Evolutionary conservation across 2,329 filamentous ascomycete species (phyloP), one percentile per base, ranked within the genome.

Genomic region (Colletotrichum acutatum): DNA sequence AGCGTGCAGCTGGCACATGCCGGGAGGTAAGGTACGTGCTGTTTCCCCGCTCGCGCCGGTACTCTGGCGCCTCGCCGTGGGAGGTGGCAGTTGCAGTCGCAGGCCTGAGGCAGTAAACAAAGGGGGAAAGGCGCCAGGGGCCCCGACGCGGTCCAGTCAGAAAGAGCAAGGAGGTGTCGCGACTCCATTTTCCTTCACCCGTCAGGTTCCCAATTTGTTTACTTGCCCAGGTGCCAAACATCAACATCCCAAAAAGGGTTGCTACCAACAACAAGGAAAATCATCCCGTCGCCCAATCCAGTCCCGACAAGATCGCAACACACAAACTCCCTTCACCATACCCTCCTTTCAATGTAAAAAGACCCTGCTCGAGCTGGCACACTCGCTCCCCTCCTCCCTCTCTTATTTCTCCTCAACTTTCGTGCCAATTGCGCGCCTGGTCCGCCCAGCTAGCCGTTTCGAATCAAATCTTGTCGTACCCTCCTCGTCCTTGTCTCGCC

Each of bases 181-280:
- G 69, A 62, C 64, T 68, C 60, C 54, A 60, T 24, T 34, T 37
- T 42, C 37, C 37, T 42, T 42, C 37, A 12, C 37, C 37, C 42
- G 19, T 49, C 19, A 22, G 42, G 42, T 54, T 46, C 53, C 34
- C 57, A 68, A 54, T 54, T 67, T 74, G 71, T 74, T 74, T 74
- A 74, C 68, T 49, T 22, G 42, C 42, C 26, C 61, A 28, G 42
- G 71, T 54, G 57, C 62, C 68, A 72, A 74, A 75, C 59, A 71
- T 75, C 74, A 75, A 75, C 72, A 75, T 66, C 68, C 30, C 49
- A 53, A 57, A 57, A 49, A 37, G 46, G 65, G 72, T 74, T 74
- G 74, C 74, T 74, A 75, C 59, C 71, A 75, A 73, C 71, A 74
- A 75, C 71, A 75, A 71, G 61, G 37, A 42, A 65, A 53, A 37